phyloP scores from a whole-genome alignment of 2,329 filamentous ascomycete genomes.

The Pseudopyrenochaeta lycopersici region DNA sequence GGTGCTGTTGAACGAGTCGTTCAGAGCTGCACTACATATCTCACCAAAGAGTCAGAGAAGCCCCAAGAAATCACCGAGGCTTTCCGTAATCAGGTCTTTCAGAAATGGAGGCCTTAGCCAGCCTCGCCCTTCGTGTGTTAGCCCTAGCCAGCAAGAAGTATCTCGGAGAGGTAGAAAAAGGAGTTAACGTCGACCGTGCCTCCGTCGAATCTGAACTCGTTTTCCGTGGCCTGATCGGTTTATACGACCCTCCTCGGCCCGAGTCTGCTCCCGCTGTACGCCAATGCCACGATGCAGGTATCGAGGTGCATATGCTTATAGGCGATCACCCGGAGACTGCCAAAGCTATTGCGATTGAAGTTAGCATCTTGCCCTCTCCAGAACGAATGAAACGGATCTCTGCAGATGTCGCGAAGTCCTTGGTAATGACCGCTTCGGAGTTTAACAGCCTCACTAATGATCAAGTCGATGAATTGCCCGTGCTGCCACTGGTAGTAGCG shows the following conservation, averaged over 20 bases:
- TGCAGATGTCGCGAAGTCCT: conserved; percentile 38
- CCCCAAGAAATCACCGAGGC: conserved; percentile 58
- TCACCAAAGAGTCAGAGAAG: conserved; percentile 53
- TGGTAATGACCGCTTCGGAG: conserved; percentile 60
- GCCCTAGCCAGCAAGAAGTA: conserved; percentile 66
- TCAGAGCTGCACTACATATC: conserved; percentile 66
- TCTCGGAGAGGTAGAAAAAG: conserved; percentile 50
- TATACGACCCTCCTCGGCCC: conserved; percentile 85
- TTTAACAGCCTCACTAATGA: conserved; percentile 80
- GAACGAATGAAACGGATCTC: conserved; percentile 31
- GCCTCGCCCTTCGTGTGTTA: conserved; percentile 74
- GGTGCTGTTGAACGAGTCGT: too few species aligned
- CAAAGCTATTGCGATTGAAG: conserved; percentile 57
- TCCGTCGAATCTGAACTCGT: conserved; percentile 73
- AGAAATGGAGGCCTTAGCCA: conserved; percentile 75
- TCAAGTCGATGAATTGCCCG: conserved; percentile 77
- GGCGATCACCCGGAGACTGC: conserved; percentile 58
- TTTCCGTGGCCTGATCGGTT: conserved; percentile 81
- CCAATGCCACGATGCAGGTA: conserved; percentile 56
- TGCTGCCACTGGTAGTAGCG: conserved; percentile 82
- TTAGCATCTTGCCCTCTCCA: conserved; percentile 54
- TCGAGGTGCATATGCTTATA: conserved; percentile 60
- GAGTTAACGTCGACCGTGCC: conserved; percentile 62
- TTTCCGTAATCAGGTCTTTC: conserved; percentile 65
- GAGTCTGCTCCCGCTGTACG: conserved; percentile 71